phyloP scores from a whole-genome alignment of 352 stramenopile species.

The Globisporangium barbulae region DNA sequence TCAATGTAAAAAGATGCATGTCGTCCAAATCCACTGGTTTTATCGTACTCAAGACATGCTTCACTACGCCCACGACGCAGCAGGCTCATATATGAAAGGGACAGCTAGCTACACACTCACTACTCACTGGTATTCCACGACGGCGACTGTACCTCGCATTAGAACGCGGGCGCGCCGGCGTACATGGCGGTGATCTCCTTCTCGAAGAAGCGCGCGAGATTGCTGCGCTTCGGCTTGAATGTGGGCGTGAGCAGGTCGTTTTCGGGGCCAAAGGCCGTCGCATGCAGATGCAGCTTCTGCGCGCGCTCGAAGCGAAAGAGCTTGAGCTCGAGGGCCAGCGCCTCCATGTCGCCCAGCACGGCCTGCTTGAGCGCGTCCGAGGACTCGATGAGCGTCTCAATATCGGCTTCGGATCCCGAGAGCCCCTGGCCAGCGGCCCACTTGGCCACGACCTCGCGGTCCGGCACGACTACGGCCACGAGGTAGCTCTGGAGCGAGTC shows the following conservation, averaged over 20 bases:
- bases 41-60: neutral
- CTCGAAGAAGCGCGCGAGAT: conserved; percentile 54
- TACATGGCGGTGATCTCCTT: conserved; percentile 57
- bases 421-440: conserved; percentile 19
- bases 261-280: conserved; percentile 86
- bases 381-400: neutral
- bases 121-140: no score
- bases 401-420: neutral
- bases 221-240: conserved; percentile 94
- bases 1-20: no score
- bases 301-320: conserved; percentile 93
- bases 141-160: neutral
- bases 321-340: conserved; percentile 44
- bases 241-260: conserved; percentile 93
- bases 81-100: neutral
- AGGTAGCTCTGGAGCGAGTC: neutral
- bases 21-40: neutral
- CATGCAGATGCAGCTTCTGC: conserved; percentile 87
- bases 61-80: neutral
- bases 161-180: conserved; percentile 4
- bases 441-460: neutral
- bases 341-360: conserved; percentile 30
- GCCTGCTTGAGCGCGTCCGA: conserved; percentile 31
- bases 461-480: neutral
- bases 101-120: no score